A percentile compares a stretch with the other conserved stretches of the same genome.
Evolutionary conservation across 495 filamentous ascomycete species (phyloP).

Genomic region (Penicillium odoratum): DNA sequence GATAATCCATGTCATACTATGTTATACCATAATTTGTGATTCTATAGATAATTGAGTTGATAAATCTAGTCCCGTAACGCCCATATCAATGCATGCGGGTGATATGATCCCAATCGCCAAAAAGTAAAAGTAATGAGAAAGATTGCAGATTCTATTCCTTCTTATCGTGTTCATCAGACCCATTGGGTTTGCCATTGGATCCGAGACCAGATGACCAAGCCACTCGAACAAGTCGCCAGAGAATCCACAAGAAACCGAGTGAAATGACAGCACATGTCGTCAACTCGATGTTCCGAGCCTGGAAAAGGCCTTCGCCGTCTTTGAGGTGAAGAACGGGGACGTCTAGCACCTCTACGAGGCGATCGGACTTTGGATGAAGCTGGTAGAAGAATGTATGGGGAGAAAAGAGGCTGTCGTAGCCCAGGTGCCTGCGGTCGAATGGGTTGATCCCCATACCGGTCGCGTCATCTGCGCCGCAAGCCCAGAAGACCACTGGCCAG

Average conservation of each 20-base stretch:
- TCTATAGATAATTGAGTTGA: not conserved
- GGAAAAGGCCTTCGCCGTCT: constrained; percentile 45
- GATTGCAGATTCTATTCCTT: constrained; percentile 19
- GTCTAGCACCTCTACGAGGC: constrained; percentile 57
- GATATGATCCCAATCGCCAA: not conserved
- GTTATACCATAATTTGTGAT: not conserved
- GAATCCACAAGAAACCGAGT: constrained; percentile 73
- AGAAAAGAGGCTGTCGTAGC: constrained; percentile 84
- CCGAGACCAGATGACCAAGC: constrained; percentile 27
- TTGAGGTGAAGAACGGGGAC: constrained; percentile 69
- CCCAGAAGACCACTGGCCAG: constrained; percentile 89
- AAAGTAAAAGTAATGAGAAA: not conserved
- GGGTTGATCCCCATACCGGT: constrained; percentile 75
- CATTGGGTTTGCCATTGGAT: not conserved
- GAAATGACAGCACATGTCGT: constrained; percentile 70
- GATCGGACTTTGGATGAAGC: constrained; percentile 56
- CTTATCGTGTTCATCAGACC: constrained; percentile 19
- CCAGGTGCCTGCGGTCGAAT: constrained; percentile 80
- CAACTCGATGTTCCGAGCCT: constrained; percentile 59
- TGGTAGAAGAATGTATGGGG: constrained; percentile 85
- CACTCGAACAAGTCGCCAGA: constrained; percentile 60
- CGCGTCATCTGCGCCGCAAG: constrained; percentile 70
- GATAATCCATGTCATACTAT: too few relatives aligned
- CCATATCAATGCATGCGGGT: not conserved
- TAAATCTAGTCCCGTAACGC: not conserved